Percentiles rank a stretch among this genome's conserved stretches.
phyloP scores from a whole-genome alignment of 1,284 basidiomycete species.

The Stygiomarasmius scandens region DNA sequence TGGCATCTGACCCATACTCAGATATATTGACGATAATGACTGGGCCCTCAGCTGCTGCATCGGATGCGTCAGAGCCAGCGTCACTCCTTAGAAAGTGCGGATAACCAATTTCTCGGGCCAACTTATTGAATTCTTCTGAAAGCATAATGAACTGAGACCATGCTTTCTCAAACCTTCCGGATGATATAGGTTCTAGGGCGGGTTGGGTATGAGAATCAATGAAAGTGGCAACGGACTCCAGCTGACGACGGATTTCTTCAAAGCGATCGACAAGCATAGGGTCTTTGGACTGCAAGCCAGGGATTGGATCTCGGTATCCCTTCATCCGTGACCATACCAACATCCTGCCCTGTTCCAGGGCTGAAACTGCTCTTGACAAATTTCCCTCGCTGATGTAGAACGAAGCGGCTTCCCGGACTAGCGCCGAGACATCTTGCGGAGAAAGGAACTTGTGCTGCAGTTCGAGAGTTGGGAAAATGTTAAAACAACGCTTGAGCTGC shows the following conservation, averaged over 20 bases:
- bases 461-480: not conserved
- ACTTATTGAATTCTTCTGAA: constrained; percentile 3
- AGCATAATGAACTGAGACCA: constrained; percentile 14
- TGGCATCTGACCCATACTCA: too few species aligned
- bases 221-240: not conserved
- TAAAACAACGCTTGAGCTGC: not conserved
- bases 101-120: too few species aligned
- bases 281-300: constrained; percentile 16
- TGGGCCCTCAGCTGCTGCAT: too few species aligned
- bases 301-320: constrained; percentile 22
- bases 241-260: not conserved
- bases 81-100: too few species aligned
- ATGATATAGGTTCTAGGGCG: too few species aligned
- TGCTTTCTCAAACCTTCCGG: constrained; percentile 12
- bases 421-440: not conserved
- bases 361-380: constrained; percentile 35
- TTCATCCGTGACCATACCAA: constrained; percentile 31
- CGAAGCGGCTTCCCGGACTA: constrained; percentile 36
- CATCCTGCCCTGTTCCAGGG: constrained; percentile 33
- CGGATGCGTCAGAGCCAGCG: too few species aligned
- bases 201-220: not conserved
- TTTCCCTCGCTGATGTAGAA: constrained; percentile 34
- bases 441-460: not conserved
- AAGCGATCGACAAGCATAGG: not conserved
- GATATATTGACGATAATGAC: too few species aligned